Evolutionary conservation across 1,139 yeast genomes (phyloP).

Genomic region (Lizanozyma gosingica): DNA sequence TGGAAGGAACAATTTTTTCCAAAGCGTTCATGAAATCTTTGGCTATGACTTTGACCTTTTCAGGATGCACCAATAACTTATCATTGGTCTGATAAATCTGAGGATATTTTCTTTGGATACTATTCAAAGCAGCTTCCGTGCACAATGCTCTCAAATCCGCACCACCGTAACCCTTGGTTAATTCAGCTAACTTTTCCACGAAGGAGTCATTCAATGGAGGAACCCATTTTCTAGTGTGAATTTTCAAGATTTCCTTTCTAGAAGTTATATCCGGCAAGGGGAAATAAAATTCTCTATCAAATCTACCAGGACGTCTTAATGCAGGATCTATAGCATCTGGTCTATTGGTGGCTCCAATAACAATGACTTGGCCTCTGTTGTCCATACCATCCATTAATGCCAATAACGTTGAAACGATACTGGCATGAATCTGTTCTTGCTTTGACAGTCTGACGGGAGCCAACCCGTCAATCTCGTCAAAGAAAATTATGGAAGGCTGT

Average conservation of each 20-base stretch:
- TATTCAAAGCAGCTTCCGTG: constrained; percentile 89
- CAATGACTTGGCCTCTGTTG: constrained; percentile 90
- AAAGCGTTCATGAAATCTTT: constrained; percentile 82
- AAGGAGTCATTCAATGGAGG: constrained; percentile 58
- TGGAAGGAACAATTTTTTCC: constrained; percentile 84
- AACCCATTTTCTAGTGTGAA: constrained; percentile 86
- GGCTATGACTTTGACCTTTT: constrained; percentile 66
- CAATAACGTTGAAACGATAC: constrained; percentile 86
- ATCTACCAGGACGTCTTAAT: constrained; percentile 92
- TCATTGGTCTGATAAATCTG: constrained; percentile 78
- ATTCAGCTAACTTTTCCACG: constrained; percentile 56
- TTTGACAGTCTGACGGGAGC: constrained; percentile 97
- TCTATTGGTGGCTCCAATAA: constrained; percentile 95
- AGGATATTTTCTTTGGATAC: constrained; percentile 88
- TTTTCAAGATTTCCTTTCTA: constrained; percentile 65
- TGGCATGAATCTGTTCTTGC: constrained; percentile 97
- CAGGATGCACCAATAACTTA: constrained; percentile 66
- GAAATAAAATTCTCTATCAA: constrained; percentile 93
- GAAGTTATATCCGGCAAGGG: constrained; percentile 84
- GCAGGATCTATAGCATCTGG: constrained; percentile 99
- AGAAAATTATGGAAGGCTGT: constrained; percentile 91
- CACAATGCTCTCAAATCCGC: constrained; percentile 93
- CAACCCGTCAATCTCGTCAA: constrained; percentile 95
- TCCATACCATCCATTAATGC: constrained; percentile 99
- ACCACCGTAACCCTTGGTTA: constrained; percentile 97